Evolutionary conservation across 768 basidiomycete genomes (phyloP).

Genomic region (Boletus reticuloceps): DNA sequence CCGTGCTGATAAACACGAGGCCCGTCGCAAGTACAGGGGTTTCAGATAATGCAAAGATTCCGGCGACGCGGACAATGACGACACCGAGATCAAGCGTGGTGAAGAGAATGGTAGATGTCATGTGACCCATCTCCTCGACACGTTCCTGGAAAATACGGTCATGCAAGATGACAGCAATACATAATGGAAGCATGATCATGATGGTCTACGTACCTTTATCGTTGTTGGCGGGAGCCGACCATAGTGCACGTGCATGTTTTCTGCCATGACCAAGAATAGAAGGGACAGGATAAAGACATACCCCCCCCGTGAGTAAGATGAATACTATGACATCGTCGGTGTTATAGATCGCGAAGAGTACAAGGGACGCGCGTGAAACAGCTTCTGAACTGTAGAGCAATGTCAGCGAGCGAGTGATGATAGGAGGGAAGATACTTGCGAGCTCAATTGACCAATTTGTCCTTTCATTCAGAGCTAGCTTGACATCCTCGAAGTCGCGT

Average conservation of each 20-base stretch:
- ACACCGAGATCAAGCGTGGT: conserved; percentile 18
- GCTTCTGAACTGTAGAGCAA: conserved; percentile 8
- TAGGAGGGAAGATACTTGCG: too few species aligned
- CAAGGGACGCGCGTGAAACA: conserved; percentile 8
- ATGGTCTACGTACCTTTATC: conserved; percentile 17
- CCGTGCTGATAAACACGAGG: too few species aligned
- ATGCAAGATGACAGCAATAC: too few species aligned
- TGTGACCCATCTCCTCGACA: conserved; percentile 8
- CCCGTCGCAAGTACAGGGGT: too few species aligned
- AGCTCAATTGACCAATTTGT: too few species aligned
- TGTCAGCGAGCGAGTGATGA: too few species aligned
- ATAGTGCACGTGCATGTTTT: too few species aligned
- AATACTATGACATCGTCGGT: conserved; percentile 15
- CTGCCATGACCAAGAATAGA: conserved; percentile 17
- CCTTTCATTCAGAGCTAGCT: too few species aligned
- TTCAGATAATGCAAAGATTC: too few species aligned
- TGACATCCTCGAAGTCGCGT: too few species aligned
- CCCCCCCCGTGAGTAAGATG: neutral
- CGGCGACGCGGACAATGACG: conserved; percentile 15
- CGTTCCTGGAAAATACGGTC: conserved; percentile 2
- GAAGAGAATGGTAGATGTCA: conserved; percentile 8
- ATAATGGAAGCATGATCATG: neutral
- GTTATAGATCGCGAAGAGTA: neutral
- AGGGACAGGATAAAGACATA: conserved; percentile 13
- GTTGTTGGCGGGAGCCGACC: too few species aligned